Evolutionary conservation across 768 basidiomycete genomes (phyloP).

Genomic region (Mycena belliarum): DNA sequence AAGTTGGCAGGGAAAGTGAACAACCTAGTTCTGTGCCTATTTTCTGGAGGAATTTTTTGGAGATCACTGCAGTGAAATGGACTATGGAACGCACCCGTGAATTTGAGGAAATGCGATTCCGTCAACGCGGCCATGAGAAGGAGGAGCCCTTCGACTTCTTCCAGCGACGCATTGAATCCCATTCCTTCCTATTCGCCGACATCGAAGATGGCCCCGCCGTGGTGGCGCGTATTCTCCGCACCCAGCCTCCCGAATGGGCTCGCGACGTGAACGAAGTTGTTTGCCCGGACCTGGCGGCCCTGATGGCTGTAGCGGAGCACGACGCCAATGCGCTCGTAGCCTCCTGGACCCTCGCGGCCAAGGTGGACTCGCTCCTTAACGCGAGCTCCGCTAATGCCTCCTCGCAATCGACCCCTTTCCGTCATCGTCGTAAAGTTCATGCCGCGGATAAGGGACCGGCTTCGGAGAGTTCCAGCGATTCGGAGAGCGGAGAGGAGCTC

Average conservation of each 20-base stretch:
- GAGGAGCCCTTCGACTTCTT: conserved; percentile 3
- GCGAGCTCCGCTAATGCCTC: too few relatives aligned
- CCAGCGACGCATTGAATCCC: not conserved
- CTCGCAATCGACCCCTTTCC: too few relatives aligned
- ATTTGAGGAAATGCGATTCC: not conserved
- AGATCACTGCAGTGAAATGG: too few relatives aligned
- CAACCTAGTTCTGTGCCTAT: too few relatives aligned
- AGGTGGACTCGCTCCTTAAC: too few relatives aligned
- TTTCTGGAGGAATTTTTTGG: too few relatives aligned
- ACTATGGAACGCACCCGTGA: not conserved
- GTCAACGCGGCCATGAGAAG: not conserved
- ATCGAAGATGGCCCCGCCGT: not conserved
- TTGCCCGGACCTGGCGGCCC: not conserved
- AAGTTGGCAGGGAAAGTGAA: too few relatives aligned
- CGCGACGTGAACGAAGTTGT: not conserved
- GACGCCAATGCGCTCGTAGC: not conserved
- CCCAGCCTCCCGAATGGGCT: not conserved
- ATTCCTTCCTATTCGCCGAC: not conserved
- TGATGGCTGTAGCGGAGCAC: not conserved
- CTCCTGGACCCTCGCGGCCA: not conserved
- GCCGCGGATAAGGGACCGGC: too few relatives aligned
- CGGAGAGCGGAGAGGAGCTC: too few relatives aligned
- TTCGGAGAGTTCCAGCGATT: too few relatives aligned
- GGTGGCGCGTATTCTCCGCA: not conserved
- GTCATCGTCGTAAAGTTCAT: too few relatives aligned